Conservation (phyloP, 345 rosid genomes). For the Acer saccharum region DNA sequence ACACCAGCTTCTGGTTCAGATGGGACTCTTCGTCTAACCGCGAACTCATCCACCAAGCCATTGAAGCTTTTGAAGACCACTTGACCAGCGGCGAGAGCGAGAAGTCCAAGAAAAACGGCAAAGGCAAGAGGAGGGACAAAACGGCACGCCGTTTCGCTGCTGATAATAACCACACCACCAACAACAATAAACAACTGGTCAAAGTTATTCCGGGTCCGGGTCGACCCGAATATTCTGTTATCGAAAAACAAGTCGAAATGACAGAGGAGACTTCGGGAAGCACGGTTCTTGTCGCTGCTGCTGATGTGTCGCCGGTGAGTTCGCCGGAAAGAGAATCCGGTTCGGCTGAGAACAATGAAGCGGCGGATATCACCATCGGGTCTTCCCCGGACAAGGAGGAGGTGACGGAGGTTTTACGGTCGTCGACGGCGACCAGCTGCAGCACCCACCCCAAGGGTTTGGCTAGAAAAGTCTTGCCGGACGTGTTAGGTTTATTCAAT, state of each 20-base stretch:
- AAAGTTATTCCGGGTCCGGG: constrained; percentile 6
- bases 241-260: not conserved
- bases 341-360: constrained; percentile 3
- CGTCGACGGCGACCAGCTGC: constrained; percentile 25
- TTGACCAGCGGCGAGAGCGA: constrained; percentile 41
- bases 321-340: constrained; percentile 10
- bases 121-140: constrained; percentile 53
- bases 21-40: constrained; percentile 94
- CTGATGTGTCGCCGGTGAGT: not conserved
- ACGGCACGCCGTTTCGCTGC: constrained; percentile 28
- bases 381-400: constrained; percentile 10
- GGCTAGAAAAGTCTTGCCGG: constrained; percentile 96
- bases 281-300: not conserved
- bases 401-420: not conserved
- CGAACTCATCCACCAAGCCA: constrained; percentile 75
- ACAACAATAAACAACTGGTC: not conserved
- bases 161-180: too few species aligned
- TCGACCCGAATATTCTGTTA: not conserved
- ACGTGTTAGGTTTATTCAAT: constrained; percentile 80
- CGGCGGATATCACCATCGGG: not conserved
- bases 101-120: constrained; percentile 36
- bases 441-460: constrained; percentile 54
- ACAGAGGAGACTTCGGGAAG: not conserved
- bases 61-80: constrained; percentile 87
- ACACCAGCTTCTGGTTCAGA: constrained; percentile 78